phyloP scores from a whole-genome alignment of 768 basidiomycete species.

The Suillus spraguei region DNA sequence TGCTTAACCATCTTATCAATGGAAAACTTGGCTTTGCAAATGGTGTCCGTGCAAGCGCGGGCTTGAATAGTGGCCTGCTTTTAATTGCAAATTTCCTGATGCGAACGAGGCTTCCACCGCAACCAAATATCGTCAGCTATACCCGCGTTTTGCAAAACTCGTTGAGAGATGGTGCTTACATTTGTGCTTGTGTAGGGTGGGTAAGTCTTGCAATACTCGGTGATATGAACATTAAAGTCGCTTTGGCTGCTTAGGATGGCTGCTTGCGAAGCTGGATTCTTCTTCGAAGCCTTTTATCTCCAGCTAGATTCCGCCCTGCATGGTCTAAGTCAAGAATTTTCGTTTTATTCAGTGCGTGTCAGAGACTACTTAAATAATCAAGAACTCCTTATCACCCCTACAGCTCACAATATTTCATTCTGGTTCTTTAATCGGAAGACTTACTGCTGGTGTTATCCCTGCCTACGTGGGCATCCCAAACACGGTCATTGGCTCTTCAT shows the following conservation, averaged over 20 bases:
- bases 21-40: conserved; percentile 38
- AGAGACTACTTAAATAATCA: background rate
- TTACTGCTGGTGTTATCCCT: conserved; percentile 38
- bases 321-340: conserved; percentile 44
- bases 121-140: conserved; percentile 17
- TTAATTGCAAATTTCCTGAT: conserved; percentile 36
- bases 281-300: conserved; percentile 57
- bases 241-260: conserved; percentile 9
- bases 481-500: conserved; percentile 39
- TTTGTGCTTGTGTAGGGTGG: conserved; percentile 29
- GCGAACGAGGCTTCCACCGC: conserved; percentile 41
- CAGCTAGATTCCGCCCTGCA: conserved; percentile 57
- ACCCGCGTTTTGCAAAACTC: conserved; percentile 21
- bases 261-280: conserved; percentile 40
- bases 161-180: conserved; percentile 24
- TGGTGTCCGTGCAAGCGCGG: conserved; percentile 49
- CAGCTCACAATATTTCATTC: conserved; percentile 42
- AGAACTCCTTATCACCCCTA: conserved; percentile 3
- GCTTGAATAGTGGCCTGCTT: conserved; percentile 40
- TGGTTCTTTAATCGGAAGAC: conserved; percentile 38
- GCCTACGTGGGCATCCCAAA: conserved; percentile 47
- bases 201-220: conserved; percentile 1
- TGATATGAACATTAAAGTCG: conserved; percentile 6
- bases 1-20: conserved; percentile 31
- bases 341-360: conserved; percentile 55